These are phyloP conservation scores for Auricularia heimuer DNA, from an alignment of 768 basidiomycete genomes.

Conservation along the genomic window DNA sequence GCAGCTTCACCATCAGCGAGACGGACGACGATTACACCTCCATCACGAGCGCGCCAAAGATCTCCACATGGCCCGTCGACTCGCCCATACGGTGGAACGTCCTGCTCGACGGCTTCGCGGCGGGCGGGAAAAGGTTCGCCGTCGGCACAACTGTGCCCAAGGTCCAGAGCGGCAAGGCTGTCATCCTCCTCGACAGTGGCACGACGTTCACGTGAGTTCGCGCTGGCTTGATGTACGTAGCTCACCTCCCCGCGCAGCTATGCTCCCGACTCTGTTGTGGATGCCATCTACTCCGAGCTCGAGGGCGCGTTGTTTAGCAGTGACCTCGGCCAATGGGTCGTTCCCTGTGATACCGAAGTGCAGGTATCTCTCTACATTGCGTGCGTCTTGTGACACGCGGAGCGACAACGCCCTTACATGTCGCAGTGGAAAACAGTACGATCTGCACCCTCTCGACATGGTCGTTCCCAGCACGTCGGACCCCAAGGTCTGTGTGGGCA, in stretches of 20 bases:
- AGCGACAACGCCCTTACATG: conserved; percentile 20
- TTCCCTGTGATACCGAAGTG: conserved; percentile 68
- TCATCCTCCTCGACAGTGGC: conserved; percentile 70
- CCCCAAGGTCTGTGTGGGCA: conserved; percentile 50
- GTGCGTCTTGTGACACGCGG: background rate
- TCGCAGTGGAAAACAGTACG: conserved; percentile 52
- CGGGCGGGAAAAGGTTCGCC: conserved; percentile 40
- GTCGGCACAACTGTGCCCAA: conserved; percentile 45
- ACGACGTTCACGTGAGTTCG: conserved; percentile 59
- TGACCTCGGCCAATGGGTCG: conserved; percentile 48
- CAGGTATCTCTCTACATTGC: conserved; percentile 70
- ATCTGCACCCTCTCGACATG: conserved; percentile 73
- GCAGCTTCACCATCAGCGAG: conserved; percentile 69
- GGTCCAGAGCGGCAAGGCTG: conserved; percentile 61
- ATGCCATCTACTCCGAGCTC: conserved; percentile 59
- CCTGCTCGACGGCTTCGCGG: conserved; percentile 61
- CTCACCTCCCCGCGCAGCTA: conserved; percentile 32
- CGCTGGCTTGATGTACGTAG: conserved; percentile 3
- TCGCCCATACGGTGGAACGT: conserved; percentile 67
- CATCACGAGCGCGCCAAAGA: conserved; percentile 45
- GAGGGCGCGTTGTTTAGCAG: conserved; percentile 52
- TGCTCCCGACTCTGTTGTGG: conserved; percentile 50
- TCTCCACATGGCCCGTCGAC: conserved; percentile 64
- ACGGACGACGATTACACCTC: conserved; percentile 50
- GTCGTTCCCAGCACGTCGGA: conserved; percentile 38